Conservation (phyloP, 305 asterid genomes). For the Fraxinus greggii region DNA sequence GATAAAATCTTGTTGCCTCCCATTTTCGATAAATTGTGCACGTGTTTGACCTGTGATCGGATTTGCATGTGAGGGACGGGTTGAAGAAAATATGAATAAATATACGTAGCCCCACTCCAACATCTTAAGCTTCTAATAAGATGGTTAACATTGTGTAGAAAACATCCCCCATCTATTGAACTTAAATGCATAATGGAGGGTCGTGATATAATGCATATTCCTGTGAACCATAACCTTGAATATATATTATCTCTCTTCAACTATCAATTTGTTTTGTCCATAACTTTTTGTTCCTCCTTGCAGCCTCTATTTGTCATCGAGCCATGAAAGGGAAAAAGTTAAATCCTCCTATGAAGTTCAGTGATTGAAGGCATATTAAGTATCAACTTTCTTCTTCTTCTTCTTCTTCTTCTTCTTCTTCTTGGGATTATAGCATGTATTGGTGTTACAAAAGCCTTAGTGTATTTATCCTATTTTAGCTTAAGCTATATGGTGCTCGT, state of each 20-base stretch:
- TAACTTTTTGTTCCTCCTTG: conserved; percentile 16
- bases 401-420: not conserved
- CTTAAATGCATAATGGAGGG: not conserved
- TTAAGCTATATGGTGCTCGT: conserved; percentile 12
- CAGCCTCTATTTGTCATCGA: conserved; percentile 41
- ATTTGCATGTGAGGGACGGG: not conserved
- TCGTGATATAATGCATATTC: not conserved
- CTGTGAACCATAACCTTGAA: not conserved
- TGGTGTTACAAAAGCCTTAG: conserved; percentile 13
- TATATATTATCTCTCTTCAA: not conserved
- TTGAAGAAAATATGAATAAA: not conserved
- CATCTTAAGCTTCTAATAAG: not conserved
- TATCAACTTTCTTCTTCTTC: conserved; percentile 8
- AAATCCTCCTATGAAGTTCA: conserved; percentile 7
- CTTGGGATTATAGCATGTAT: not conserved
- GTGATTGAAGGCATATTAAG: conserved; percentile 16
- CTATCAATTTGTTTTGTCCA: not conserved
- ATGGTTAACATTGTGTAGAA: not conserved
- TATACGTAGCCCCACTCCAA: not conserved
- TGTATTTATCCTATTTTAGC: conserved; percentile 1
- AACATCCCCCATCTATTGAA: not conserved
- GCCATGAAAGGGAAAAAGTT: conserved; percentile 30
- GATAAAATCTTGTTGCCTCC: not conserved
- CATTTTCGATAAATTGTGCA: not conserved
- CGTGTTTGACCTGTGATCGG: not conserved